phyloP scores from a whole-genome alignment of 1,284 basidiomycete species.

The Ceraceosorus guamensis region DNA sequence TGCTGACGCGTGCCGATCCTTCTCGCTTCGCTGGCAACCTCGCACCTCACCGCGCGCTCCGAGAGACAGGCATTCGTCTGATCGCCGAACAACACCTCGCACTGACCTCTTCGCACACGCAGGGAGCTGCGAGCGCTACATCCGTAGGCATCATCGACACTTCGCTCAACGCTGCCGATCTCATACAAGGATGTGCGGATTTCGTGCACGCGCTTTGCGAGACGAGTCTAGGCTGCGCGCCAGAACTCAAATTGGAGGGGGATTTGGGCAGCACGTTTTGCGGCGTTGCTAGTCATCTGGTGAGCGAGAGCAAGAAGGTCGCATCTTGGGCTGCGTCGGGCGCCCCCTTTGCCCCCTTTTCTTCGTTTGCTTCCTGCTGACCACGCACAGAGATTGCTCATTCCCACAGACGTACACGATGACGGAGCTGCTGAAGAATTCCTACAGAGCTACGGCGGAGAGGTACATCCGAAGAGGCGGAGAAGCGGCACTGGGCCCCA shows the following conservation, averaged over 20 bases:
- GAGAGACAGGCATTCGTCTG: slow-evolving; percentile 61
- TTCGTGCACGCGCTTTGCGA: slow-evolving; percentile 77
- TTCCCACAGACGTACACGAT: slow-evolving; percentile 61
- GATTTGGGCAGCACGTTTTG: slow-evolving; percentile 51
- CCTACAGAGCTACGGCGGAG: slow-evolving; percentile 68
- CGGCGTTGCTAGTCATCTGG: slow-evolving; percentile 78
- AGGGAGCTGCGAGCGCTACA: slow-evolving; percentile 6
- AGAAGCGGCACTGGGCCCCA: too few relatives aligned
- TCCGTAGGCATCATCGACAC: slow-evolving; percentile 43
- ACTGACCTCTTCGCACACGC: slow-evolving; percentile 47
- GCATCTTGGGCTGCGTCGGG: too few relatives aligned
- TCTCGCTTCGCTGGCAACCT: too few relatives aligned
- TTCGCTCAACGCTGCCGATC: slow-evolving; percentile 45
- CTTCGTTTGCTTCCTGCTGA: background rate
- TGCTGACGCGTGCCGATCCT: too few relatives aligned
- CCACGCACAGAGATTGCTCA: background rate
- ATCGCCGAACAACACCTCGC: slow-evolving; percentile 89
- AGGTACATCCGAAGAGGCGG: slow-evolving; percentile 10
- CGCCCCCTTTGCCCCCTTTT: too few relatives aligned
- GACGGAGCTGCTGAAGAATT: slow-evolving; percentile 61
- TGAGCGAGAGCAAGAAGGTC: background rate
- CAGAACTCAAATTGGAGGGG: slow-evolving; percentile 46
- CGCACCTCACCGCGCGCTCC: too few relatives aligned
- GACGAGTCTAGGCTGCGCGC: slow-evolving; percentile 70
- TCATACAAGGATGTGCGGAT: slow-evolving; percentile 52